These are phyloP conservation scores for Tylopilus subfusipes DNA, from an alignment of 768 basidiomycete species.

Conservation along the genomic window DNA sequence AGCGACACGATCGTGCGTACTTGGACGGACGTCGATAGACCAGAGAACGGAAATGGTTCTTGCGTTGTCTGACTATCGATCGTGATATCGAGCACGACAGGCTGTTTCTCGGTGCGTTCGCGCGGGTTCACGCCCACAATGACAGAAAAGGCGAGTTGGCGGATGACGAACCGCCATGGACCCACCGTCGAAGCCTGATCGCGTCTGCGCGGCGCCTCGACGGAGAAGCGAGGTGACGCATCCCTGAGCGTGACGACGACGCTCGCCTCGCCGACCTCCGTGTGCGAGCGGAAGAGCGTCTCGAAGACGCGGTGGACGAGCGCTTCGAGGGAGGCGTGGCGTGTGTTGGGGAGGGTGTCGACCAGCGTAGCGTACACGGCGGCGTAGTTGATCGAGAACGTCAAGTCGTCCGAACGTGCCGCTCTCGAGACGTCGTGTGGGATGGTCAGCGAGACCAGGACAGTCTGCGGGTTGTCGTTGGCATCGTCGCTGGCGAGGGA, in stretches of 20 bases:
- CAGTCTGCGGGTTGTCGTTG: constrained; percentile 47
- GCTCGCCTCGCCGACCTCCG: constrained; percentile 34
- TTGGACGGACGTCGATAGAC: constrained; percentile 35
- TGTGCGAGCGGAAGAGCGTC: constrained; percentile 35
- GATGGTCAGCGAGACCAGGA: constrained; percentile 51
- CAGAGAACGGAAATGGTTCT: constrained; percentile 11
- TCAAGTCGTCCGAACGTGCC: constrained; percentile 51
- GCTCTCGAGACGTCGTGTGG: constrained; percentile 47
- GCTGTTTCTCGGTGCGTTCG: constrained; percentile 64
- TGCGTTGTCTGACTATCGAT: constrained; percentile 15
- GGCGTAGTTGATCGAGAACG: constrained; percentile 64
- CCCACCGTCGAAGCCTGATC: constrained; percentile 9
- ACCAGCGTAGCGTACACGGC: constrained; percentile 32
- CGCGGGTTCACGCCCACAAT: constrained; percentile 67
- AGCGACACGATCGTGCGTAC: background rate
- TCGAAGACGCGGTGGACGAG: constrained; percentile 42
- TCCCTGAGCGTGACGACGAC: constrained; percentile 48
- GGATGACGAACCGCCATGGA: constrained; percentile 25
- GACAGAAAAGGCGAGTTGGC: constrained; percentile 45
- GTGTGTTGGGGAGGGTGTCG: constrained; percentile 18
- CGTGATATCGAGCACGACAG: constrained; percentile 51
- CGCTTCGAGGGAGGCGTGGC: constrained; percentile 44
- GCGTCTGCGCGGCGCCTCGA: constrained; percentile 36
- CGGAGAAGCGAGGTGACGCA: constrained; percentile 42
- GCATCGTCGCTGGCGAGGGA: constrained; percentile 28